phyloP scores from a whole-genome alignment of 768 basidiomycete genomes.

The Lactarius quietus region DNA sequence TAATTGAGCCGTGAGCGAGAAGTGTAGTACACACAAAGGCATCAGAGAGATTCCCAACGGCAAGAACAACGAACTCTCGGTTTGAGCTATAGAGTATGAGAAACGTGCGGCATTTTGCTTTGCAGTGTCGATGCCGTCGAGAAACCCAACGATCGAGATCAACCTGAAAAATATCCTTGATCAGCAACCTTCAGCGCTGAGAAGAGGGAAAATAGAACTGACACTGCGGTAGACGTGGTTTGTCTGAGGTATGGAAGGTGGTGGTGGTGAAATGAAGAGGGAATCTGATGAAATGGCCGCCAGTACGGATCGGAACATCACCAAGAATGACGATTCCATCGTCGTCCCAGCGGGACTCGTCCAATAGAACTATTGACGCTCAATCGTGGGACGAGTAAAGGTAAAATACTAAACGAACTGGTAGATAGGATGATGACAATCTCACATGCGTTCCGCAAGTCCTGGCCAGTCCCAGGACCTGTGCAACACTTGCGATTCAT shows the following conservation, averaged over 20 bases:
- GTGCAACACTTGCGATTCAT: conserved; percentile 76
- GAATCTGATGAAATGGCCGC: too few species aligned
- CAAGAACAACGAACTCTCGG: conserved; percentile 91
- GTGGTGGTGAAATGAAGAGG: conserved; percentile 61
- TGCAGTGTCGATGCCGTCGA: too few species aligned
- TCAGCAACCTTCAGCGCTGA: neutral
- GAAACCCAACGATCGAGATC: too few species aligned
- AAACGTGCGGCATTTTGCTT: too few species aligned
- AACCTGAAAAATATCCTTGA: neutral
- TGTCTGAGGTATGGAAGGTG: conserved; percentile 63
- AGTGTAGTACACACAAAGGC: conserved; percentile 86
- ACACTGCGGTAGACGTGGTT: conserved; percentile 87
- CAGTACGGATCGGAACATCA: conserved; percentile 59
- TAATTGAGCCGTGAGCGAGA: conserved; percentile 91
- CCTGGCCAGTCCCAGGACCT: too few species aligned
- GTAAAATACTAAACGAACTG: conserved; percentile 43
- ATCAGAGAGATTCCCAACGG: conserved; percentile 72
- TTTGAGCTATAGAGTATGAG: too few species aligned
- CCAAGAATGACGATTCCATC: conserved; percentile 85
- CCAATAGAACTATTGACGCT: conserved; percentile 55
- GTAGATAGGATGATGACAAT: conserved; percentile 82
- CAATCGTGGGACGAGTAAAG: neutral
- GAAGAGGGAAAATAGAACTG: conserved; percentile 24
- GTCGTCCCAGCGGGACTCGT: conserved; percentile 66
- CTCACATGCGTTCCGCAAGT: too few species aligned